Evolutionary conservation across 129 eudicot species (phyloP), one percentile per base, ranked within the genome.

Genomic region (Escallonia herrerae): DNA sequence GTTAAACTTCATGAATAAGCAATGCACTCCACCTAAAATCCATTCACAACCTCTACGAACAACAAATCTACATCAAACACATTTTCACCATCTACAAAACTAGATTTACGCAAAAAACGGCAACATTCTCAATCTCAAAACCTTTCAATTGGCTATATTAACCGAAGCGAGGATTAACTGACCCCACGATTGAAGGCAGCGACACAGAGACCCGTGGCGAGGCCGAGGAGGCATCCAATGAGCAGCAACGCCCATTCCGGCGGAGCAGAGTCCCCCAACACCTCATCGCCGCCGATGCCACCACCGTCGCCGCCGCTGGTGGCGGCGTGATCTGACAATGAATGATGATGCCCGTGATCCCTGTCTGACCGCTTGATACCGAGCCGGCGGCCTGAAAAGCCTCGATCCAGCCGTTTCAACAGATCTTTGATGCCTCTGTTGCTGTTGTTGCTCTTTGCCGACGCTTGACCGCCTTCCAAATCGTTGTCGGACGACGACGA

Each of bases 181-280:
- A 93, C 96, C 86, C 83, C 96, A 2, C 96, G 95, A 59, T 93
- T 93, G 65, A 93, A 93, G 3, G 76, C 90, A 2, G 91, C 98
- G 2, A 93, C 96, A 50, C 91, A 88, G 50, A 93, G 87, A 6
- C 98, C 96, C 10, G 95, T 88, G 13, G 98, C 96, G 49, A 93
- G 82, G 53, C 98, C 98, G 10, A 93, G 86, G 41, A 93, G 87
- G 72, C 96, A 93, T 7, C 98, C 89, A 38, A 93, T 64, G 56
- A 93, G 82, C 60, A 93, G 77, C 69, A 93, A 82, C 39, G 96
- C 98, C 98, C 98, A 93, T 64, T 93, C 96, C 2, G 98, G 98
- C n/a, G 96, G 98, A 40, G 97, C 97, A 14, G 86, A 76, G 9
- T 86, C 96, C 5, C 79, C 96, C 3, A 91, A 82, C 38, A 66